A percentile compares a stretch with the other conserved stretches of the same genome.
These are phyloP conservation scores for Fusarium hostae DNA, from an alignment of 2,329 filamentous ascomycete species.

Conservation along the genomic window DNA sequence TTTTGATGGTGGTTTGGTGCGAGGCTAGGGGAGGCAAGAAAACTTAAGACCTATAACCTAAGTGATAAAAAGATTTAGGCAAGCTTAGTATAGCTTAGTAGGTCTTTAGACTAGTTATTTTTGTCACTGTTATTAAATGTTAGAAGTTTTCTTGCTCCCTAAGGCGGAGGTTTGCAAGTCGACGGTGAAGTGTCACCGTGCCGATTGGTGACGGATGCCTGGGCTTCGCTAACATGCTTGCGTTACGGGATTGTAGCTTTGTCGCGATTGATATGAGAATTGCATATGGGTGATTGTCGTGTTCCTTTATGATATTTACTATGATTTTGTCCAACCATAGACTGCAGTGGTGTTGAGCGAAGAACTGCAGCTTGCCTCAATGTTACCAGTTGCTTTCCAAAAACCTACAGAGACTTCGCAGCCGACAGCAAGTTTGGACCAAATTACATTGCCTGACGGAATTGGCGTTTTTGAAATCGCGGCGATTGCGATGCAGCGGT, in stretches of 20 bases:
- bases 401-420: fast-evolving
- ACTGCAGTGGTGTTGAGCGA: not conserved
- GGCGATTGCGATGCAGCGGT: fast-evolving
- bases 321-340: fast-evolving
- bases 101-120: no score
- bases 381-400: not conserved
- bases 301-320: not conserved
- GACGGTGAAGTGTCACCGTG: not conserved
- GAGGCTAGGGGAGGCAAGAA: no score
- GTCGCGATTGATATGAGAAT: not conserved
- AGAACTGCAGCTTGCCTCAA: not conserved
- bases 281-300: fast-evolving
- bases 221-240: not conserved
- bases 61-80: no score
- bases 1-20: not conserved
- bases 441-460: not conserved
- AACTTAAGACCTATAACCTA: no score
- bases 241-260: not conserved
- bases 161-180: not conserved
- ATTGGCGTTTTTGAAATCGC: fast-evolving
- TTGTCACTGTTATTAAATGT: no score
- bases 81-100: no score
- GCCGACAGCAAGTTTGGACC: not conserved
- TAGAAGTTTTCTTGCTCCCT: no score
- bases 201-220: not conserved